Percentiles rank a stretch among this genome's conserved stretches.
These are phyloP conservation scores for Pythium periplocum DNA, from an alignment of 352 stramenopile species.

Conservation along the genomic window DNA sequence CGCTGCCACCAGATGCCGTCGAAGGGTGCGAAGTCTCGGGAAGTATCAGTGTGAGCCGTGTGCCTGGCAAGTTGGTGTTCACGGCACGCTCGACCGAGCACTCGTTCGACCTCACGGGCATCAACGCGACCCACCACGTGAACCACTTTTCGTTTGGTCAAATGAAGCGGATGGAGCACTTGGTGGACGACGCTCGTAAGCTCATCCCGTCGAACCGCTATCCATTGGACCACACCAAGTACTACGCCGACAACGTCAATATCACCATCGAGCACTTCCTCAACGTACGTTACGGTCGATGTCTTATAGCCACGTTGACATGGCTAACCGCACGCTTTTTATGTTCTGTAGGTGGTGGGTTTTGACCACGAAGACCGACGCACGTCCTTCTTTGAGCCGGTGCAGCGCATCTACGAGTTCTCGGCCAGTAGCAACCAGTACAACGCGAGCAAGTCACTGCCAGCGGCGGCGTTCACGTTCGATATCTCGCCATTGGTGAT, in stretches of 20 bases:
- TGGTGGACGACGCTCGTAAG: slow-evolving; percentile 36
- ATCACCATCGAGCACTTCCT: slow-evolving; percentile 80
- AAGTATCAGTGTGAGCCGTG: slow-evolving; percentile 72
- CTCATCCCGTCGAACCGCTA: slow-evolving; percentile 57
- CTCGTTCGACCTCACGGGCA: slow-evolving; percentile 50
- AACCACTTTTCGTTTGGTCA: slow-evolving; percentile 88
- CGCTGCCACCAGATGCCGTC: slow-evolving; percentile 23
- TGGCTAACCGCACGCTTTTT: neutral
- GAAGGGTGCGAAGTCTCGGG: slow-evolving; percentile 79
- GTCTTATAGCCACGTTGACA: no score
- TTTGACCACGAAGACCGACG: slow-evolving; percentile 63
- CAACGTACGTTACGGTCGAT: slow-evolving; percentile 55
- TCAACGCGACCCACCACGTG: slow-evolving; percentile 67
- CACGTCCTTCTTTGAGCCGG: slow-evolving; percentile 42
- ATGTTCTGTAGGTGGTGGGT: slow-evolving; percentile 47
- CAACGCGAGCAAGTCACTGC: slow-evolving; percentile 46
- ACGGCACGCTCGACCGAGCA: slow-evolving; percentile 62
- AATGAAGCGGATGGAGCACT: slow-evolving; percentile 52
- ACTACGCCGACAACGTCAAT: slow-evolving; percentile 51
- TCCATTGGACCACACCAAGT: slow-evolving; percentile 53
- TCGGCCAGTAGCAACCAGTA: slow-evolving; percentile 77
- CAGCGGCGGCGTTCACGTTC: slow-evolving; percentile 69
- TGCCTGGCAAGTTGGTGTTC: slow-evolving; percentile 65
- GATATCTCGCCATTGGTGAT: slow-evolving; percentile 81
- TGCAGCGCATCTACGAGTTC: slow-evolving; percentile 70